Evolutionary conservation across 2,329 filamentous ascomycete species (phyloP).

Genomic region (Calonectria ilicicola): DNA sequence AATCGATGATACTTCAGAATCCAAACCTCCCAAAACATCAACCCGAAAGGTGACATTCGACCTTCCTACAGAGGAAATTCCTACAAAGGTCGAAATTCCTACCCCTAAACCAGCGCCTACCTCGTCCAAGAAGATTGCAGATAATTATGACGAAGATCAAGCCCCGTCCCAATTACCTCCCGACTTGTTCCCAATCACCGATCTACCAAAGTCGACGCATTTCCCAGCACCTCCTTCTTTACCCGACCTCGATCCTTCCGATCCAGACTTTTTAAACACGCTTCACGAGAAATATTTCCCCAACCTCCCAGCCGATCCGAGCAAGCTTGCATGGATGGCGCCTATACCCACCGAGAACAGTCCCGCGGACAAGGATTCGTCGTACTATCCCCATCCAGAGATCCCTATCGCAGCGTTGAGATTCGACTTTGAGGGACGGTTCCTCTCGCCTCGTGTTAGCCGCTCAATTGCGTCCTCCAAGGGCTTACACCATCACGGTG

Average conservation of each 20-base stretch:
- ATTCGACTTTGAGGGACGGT: conserved; percentile 86
- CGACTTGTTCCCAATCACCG: conserved; percentile 57
- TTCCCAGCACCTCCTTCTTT: conserved; percentile 67
- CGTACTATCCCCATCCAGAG: conserved; percentile 84
- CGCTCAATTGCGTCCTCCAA: conserved; percentile 80
- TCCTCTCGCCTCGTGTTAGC: conserved; percentile 82
- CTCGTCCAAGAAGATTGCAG: conserved; percentile 43
- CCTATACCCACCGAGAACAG: conserved; percentile 75
- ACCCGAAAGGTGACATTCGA: conserved; percentile 13
- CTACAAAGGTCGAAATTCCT: not conserved
- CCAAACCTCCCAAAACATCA: not conserved
- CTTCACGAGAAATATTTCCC: conserved; percentile 97
- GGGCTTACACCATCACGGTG: conserved; percentile 93
- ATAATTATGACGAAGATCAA: conserved; percentile 56
- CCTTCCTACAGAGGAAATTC: not conserved
- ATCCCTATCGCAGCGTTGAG: conserved; percentile 83
- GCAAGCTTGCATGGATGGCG: conserved; percentile 90
- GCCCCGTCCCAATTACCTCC: conserved; percentile 54
- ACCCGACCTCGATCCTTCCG: conserved; percentile 84
- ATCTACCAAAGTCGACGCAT: conserved; percentile 63
- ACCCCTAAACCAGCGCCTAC: not conserved
- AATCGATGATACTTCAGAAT: conserved; percentile 47
- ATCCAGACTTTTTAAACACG: conserved; percentile 84
- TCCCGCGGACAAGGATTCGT: conserved; percentile 74
- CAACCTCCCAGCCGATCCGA: conserved; percentile 84